Evolutionary conservation across 2,329 filamentous ascomycete species (phyloP).

Genomic region (Scedosporium apiospermum): DNA sequence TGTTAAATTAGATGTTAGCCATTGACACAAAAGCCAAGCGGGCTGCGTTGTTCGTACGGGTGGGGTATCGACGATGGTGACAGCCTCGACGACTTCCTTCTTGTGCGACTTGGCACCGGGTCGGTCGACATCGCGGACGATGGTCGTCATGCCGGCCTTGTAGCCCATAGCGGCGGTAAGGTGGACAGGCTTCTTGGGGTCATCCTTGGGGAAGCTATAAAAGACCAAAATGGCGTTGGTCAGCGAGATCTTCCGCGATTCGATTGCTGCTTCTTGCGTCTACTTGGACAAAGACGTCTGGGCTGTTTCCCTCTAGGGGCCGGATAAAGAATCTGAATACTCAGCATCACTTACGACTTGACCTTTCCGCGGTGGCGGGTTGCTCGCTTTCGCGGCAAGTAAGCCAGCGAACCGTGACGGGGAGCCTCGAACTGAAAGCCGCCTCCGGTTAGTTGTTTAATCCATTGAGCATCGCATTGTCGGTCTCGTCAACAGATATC

Average conservation of each 20-base stretch:
- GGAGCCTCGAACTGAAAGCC: constrained; percentile 60
- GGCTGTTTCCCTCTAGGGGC: background rate
- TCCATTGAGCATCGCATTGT: background rate
- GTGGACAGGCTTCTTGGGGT: constrained; percentile 99
- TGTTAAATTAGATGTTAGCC: constrained; percentile 58
- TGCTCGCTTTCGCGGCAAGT: constrained; percentile 83
- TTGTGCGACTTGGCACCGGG: constrained; percentile 99
- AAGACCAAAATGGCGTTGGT: constrained; percentile 9
- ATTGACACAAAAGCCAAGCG: constrained; percentile 65
- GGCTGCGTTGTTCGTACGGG: constrained; percentile 85
- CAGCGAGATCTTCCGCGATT: background rate
- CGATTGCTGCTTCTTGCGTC: background rate
- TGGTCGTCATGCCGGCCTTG: constrained; percentile 99
- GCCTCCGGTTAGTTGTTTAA: background rate
- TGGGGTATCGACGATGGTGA: constrained; percentile 83
- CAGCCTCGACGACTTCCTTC: constrained; percentile 91
- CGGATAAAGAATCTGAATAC: background rate
- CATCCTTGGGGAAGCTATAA: constrained; percentile 96
- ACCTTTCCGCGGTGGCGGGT: constrained; percentile 94
- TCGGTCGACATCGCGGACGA: constrained; percentile 98
- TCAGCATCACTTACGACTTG: constrained; percentile 69
- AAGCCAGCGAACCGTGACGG: constrained; percentile 88
- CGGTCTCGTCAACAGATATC: background rate
- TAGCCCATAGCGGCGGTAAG: constrained; percentile 97
- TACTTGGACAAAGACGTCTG: no score